phyloP scores from a whole-genome alignment of 2,329 filamentous ascomycete species.

The Scortechinia acanthostroma region DNA sequence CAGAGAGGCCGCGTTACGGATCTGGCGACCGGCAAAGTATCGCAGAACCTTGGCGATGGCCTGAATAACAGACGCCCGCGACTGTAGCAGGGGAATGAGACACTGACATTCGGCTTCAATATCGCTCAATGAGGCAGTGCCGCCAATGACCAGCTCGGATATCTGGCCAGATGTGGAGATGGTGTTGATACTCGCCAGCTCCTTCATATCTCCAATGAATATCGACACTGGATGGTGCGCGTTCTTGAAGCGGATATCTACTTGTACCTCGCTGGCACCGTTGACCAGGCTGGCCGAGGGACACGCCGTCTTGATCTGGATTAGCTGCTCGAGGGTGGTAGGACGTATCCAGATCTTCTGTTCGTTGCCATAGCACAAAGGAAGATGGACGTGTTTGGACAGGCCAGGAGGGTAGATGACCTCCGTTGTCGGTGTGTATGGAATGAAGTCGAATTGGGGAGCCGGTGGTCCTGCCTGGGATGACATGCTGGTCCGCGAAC shows the following conservation, averaged over 20 bases:
- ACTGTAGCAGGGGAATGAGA: slow-evolving; percentile 74
- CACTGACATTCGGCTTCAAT: slow-evolving; percentile 77
- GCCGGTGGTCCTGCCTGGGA: too few species aligned
- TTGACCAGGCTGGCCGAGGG: slow-evolving; percentile 90
- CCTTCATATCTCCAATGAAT: slow-evolving; percentile 86
- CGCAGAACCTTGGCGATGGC: slow-evolving; percentile 88
- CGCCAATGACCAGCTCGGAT: slow-evolving; percentile 73
- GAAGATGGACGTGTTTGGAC: slow-evolving; percentile 73
- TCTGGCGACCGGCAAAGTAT: slow-evolving; percentile 91
- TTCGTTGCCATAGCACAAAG: slow-evolving; percentile 88
- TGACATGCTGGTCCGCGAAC: slow-evolving; percentile 32
- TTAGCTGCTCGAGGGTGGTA: slow-evolving; percentile 75
- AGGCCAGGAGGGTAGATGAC: slow-evolving; percentile 87
- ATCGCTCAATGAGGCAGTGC: slow-evolving; percentile 87
- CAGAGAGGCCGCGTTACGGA: slow-evolving; percentile 93
- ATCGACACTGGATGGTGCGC: slow-evolving; percentile 85
- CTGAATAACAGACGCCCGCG: slow-evolving; percentile 72
- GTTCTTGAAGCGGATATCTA: slow-evolving; percentile 96
- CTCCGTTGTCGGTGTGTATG: slow-evolving; percentile 88
- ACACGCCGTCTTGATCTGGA: slow-evolving; percentile 82
- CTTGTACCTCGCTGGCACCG: slow-evolving; percentile 93
- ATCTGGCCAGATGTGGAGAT: slow-evolving; percentile 49
- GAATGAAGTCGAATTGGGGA: slow-evolving; percentile 83
- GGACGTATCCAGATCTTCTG: slow-evolving; percentile 89
- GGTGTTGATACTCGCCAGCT: slow-evolving; percentile 75